These are phyloP conservation scores for Penicillium ucsense DNA, from an alignment of 495 filamentous ascomycete species.

Conservation along the genomic window DNA sequence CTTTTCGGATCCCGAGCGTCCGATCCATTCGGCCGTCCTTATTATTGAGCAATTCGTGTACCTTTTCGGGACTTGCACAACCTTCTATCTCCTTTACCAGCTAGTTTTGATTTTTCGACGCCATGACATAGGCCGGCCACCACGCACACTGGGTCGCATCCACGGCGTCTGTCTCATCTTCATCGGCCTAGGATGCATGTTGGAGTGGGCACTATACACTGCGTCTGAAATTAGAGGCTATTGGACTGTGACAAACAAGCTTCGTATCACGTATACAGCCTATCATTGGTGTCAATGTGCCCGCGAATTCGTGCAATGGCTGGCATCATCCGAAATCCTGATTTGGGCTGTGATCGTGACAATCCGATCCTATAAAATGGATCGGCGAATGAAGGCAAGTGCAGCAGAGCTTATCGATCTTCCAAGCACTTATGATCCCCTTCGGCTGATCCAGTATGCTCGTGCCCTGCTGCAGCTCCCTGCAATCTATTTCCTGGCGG, in stretches of 20 bases:
- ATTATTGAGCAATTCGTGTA: neutral
- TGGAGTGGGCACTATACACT: neutral
- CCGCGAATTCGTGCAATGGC: neutral
- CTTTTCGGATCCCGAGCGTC: too few relatives aligned
- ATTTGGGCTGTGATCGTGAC: neutral
- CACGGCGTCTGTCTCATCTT: neutral
- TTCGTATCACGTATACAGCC: too few relatives aligned
- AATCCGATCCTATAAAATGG: neutral
- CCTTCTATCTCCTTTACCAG: neutral
- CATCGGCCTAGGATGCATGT: neutral
- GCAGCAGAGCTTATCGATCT: neutral
- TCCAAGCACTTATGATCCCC: neutral
- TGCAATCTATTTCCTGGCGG: too few relatives aligned
- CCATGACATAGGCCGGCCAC: neutral
- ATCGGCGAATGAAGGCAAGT: neutral
- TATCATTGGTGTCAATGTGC: neutral
- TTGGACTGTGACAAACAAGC: too few relatives aligned
- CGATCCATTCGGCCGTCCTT: neutral
- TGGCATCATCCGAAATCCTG: neutral
- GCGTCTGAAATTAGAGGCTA: neutral
- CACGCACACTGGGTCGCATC: neutral
- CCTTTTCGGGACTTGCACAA: neutral
- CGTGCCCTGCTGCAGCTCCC: too few relatives aligned
- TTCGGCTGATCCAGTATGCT: too few relatives aligned
- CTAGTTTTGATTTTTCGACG: neutral